These are phyloP conservation scores for Ogataea allantospora DNA, from an alignment of 805 yeast genomes.

Conservation along the genomic window DNA sequence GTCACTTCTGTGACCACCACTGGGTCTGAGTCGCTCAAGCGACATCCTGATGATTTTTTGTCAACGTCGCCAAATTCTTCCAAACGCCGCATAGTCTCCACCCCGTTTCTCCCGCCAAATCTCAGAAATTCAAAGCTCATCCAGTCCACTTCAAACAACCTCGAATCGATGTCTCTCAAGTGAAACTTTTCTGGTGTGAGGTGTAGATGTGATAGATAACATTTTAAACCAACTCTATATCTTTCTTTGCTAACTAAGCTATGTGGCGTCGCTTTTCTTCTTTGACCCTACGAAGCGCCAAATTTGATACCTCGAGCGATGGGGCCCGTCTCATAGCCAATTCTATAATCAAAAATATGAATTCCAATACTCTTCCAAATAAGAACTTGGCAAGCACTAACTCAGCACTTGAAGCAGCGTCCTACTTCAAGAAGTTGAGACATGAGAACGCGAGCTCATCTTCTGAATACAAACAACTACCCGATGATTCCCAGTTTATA, in stretches of 20 bases:
- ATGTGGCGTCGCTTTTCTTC: conserved; percentile 5
- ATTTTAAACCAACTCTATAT: neutral
- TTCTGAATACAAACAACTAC: conserved; percentile 44
- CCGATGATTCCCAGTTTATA: conserved; percentile 52
- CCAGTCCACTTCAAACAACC: conserved; percentile 32
- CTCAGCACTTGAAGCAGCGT: conserved; percentile 29
- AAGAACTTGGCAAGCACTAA: conserved; percentile 15
- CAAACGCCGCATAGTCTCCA: conserved; percentile 27
- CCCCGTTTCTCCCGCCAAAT: conserved; percentile 14
- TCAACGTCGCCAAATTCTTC: conserved; percentile 1
- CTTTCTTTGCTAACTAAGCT: neutral
- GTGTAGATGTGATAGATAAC: conserved; percentile 7
- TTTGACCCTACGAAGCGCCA: conserved; percentile 13
- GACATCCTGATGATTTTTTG: conserved; percentile 18
- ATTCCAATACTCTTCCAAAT: conserved; percentile 19
- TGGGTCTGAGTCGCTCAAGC: conserved; percentile 14
- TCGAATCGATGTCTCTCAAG: conserved; percentile 29
- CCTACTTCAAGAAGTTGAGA: conserved; percentile 20
- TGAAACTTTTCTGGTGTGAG: conserved; percentile 6
- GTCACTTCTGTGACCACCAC: conserved; percentile 2
- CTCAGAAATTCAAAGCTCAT: conserved; percentile 29
- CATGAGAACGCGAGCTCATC: conserved; percentile 5
- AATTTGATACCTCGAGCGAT: conserved; percentile 17
- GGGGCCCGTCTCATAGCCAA: conserved; percentile 20
- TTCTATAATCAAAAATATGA: conserved; percentile 22